A percentile compares a stretch with the other conserved stretches of the same genome.
Evolutionary conservation across 768 basidiomycete genomes (phyloP).

Genomic region (Tremella mesenterica): DNA sequence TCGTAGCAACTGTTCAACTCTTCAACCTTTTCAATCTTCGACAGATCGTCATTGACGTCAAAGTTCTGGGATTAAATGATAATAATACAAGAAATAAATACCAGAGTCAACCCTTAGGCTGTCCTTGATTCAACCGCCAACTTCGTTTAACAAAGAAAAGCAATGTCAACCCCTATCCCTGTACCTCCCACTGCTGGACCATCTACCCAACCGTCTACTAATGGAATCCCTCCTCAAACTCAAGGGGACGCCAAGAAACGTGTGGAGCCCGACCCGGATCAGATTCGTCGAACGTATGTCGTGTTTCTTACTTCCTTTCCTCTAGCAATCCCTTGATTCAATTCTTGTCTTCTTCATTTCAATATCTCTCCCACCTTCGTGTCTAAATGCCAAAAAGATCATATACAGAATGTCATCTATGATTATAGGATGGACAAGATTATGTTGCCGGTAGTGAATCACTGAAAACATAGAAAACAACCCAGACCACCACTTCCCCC

Average conservation of each 20-base stretch:
- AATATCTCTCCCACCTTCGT: no score
- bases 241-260: constrained; percentile 15
- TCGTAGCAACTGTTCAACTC: no score
- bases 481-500: constrained; percentile 36
- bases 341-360: no score
- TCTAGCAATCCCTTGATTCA: neutral
- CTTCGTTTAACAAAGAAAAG: no score
- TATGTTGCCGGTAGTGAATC: neutral
- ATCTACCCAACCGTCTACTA: neutral
- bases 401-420: no score
- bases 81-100: no score
- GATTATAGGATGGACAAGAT: neutral
- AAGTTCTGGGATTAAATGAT: no score
- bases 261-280: constrained; percentile 21
- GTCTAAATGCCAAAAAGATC: no score
- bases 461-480: constrained; percentile 11
- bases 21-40: no score
- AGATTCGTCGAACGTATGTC: constrained; percentile 17
- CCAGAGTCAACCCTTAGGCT: no score
- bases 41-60: no score
- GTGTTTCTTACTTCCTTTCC: neutral
- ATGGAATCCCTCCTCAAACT: neutral
- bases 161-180: neutral
- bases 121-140: no score
- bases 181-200: neutral